Evolutionary conservation across 1,284 basidiomycete species (phyloP).

Genomic region (Phenoliferia sp.): DNA sequence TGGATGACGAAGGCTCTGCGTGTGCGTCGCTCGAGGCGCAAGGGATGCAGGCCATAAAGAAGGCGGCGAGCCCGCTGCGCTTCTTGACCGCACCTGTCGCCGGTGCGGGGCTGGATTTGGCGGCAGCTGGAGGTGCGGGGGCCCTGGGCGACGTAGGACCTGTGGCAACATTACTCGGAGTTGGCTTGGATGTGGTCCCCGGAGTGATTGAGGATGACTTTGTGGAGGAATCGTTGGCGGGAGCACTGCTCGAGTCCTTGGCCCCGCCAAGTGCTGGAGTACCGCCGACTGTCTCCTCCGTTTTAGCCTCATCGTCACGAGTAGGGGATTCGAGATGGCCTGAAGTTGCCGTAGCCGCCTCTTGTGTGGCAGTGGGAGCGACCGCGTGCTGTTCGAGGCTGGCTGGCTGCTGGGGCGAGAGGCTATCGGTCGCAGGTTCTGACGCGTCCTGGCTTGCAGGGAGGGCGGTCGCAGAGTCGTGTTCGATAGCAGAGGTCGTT

Average conservation of each 20-base stretch:
- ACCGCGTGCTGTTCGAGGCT: no score
- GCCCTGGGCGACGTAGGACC: not conserved
- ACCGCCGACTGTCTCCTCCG: not conserved
- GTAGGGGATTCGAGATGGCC: no score
- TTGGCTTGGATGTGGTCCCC: not conserved
- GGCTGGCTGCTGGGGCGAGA: no score
- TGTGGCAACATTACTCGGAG: not conserved
- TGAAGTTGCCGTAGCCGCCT: not conserved
- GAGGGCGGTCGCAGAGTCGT: no score
- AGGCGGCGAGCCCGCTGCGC: conserved; percentile 7
- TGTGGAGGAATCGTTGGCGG: not conserved
- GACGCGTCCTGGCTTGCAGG: no score
- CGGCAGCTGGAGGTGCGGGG: not conserved
- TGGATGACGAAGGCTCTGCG: conserved; percentile 5
- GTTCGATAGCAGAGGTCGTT: no score
- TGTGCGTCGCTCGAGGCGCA: conserved; percentile 16
- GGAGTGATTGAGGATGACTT: not conserved
- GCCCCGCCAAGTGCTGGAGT: not conserved
- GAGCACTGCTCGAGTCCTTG: not conserved
- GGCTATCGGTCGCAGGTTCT: no score
- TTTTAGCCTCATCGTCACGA: not conserved
- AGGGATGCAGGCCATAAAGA: conserved; percentile 23
- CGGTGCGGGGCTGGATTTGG: not conserved
- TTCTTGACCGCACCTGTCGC: conserved; percentile 7
- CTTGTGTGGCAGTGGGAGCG: not conserved